phyloP scores from a whole-genome alignment of 805 yeast genomes.

The Barnettozyma botsteinii region DNA sequence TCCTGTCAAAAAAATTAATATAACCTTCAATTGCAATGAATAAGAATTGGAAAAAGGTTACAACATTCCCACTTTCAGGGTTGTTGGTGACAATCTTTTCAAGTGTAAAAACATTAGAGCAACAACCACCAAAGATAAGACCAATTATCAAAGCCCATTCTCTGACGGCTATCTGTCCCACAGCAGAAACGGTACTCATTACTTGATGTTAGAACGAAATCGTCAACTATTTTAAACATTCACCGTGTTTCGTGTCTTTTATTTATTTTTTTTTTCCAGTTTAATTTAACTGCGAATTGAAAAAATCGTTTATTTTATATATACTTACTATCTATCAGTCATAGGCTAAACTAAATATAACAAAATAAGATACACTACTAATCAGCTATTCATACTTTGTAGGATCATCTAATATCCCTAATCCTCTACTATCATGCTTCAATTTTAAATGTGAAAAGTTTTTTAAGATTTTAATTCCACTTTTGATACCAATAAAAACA shows the following conservation, averaged over 20 bases:
- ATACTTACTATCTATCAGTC: too few species aligned
- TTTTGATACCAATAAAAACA: neutral
- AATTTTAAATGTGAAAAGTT: neutral
- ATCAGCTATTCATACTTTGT: neutral
- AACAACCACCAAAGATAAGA: conserved; percentile 64
- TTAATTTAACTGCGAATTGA: too few species aligned
- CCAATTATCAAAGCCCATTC: conserved; percentile 15
- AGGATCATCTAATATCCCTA: conserved; percentile 3
- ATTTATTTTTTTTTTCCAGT: too few species aligned
- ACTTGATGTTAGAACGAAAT: conserved; percentile 36
- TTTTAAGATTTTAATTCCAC: neutral
- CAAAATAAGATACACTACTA: too few species aligned
- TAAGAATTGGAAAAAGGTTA: conserved; percentile 54
- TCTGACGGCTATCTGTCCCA: conserved; percentile 11
- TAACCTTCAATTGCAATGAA: conserved; percentile 43
- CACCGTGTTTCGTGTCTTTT: neutral
- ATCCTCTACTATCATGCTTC: neutral
- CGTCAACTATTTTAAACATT: conserved; percentile 34
- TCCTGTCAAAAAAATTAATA: conserved; percentile 28
- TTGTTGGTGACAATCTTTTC: conserved; percentile 43
- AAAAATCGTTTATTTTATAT: too few species aligned
- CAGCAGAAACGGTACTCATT: conserved; percentile 10
- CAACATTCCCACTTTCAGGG: conserved; percentile 38
- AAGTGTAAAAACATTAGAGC: conserved; percentile 56
- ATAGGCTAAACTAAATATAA: too few species aligned